phyloP scores from a whole-genome alignment of 257 asterid genomes.

The Lantana camara region DNA sequence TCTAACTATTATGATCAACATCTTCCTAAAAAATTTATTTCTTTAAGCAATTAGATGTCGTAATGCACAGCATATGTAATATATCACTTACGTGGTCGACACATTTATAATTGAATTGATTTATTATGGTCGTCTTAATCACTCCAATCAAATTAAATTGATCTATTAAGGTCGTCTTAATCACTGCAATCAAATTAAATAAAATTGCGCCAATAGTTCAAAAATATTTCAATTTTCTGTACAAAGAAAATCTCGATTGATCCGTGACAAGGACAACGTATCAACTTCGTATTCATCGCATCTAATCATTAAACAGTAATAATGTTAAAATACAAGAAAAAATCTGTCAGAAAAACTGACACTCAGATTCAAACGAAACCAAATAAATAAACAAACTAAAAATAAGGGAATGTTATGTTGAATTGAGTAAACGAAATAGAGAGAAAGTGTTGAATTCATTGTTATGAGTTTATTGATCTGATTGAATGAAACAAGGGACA shows the following conservation, averaged over 20 bases:
- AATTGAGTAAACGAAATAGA: too few relatives aligned
- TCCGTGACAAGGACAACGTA: conserved; percentile 28
- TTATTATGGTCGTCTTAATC: neutral
- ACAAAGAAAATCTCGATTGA: conserved; percentile 18
- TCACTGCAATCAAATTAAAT: neutral
- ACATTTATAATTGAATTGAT: neutral
- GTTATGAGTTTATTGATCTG: too few relatives aligned
- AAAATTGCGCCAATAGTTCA: conserved; percentile 14
- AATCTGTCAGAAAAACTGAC: conserved; percentile 15
- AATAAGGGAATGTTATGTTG: too few relatives aligned
- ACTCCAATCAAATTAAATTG: neutral
- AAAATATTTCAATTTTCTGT: neutral
- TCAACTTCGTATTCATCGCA: conserved; percentile 27
- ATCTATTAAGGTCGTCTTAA: neutral
- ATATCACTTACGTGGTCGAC: too few relatives aligned
- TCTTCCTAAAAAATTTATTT: too few relatives aligned
- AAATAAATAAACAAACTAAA: neutral
- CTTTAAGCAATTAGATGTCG: too few relatives aligned
- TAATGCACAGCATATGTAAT: too few relatives aligned
- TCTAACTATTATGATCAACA: too few relatives aligned
- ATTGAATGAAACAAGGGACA: too few relatives aligned
- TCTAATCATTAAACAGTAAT: conserved; percentile 31
- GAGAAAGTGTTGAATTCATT: too few relatives aligned
- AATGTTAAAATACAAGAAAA: conserved; percentile 16
- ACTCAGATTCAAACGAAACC: conserved; percentile 24